A percentile compares a stretch with the other conserved stretches of the same genome.
Evolutionary conservation across 768 basidiomycete genomes (phyloP).

Genomic region (Polyporus arcularius): DNA sequence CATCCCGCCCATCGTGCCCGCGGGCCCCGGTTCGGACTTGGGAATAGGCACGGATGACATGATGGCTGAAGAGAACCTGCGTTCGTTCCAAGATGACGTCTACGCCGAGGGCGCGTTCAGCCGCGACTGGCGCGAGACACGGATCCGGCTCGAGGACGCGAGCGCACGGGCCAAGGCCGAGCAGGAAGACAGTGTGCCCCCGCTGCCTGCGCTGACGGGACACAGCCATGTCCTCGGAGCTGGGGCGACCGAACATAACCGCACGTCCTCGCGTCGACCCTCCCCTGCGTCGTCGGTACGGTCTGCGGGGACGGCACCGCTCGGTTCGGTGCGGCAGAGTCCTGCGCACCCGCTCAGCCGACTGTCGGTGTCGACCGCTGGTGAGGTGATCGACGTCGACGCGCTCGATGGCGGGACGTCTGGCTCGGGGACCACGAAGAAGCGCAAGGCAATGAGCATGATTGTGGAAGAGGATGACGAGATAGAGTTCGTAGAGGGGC

Average conservation of each 20-base stretch:
- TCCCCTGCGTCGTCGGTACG: slow-evolving; percentile 55
- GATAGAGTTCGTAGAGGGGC: slow-evolving; percentile 31
- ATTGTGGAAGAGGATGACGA: slow-evolving; percentile 32
- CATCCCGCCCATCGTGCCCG: neutral
- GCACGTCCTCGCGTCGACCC: slow-evolving; percentile 40
- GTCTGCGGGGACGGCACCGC: slow-evolving; percentile 28
- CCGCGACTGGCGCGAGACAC: slow-evolving; percentile 78
- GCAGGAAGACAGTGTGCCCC: slow-evolving; percentile 32
- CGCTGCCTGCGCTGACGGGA: slow-evolving; percentile 29
- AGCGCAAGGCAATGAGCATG: slow-evolving; percentile 50
- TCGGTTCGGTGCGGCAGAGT: slow-evolving; percentile 43
- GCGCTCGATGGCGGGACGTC: slow-evolving; percentile 40
- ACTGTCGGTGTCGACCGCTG: slow-evolving; percentile 25
- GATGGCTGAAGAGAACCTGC: slow-evolving; percentile 29
- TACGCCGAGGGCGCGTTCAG: slow-evolving; percentile 64
- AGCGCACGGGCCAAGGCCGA: slow-evolving; percentile 13
- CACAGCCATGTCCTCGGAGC: slow-evolving; percentile 6
- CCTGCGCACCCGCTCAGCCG: slow-evolving; percentile 43
- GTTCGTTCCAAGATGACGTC: slow-evolving; percentile 68
- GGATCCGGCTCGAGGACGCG: slow-evolving; percentile 45
- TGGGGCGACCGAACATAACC: slow-evolving; percentile 17
- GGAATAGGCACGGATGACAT: slow-evolving; percentile 31
- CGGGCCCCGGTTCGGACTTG: neutral
- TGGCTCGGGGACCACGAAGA: slow-evolving; percentile 32
- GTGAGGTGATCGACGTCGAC: slow-evolving; percentile 45